A percentile compares a stretch with the other conserved stretches of the same genome.
Evolutionary conservation across 169 alveolate genomes (phyloP).

Genomic region (Babesia sp.): DNA sequence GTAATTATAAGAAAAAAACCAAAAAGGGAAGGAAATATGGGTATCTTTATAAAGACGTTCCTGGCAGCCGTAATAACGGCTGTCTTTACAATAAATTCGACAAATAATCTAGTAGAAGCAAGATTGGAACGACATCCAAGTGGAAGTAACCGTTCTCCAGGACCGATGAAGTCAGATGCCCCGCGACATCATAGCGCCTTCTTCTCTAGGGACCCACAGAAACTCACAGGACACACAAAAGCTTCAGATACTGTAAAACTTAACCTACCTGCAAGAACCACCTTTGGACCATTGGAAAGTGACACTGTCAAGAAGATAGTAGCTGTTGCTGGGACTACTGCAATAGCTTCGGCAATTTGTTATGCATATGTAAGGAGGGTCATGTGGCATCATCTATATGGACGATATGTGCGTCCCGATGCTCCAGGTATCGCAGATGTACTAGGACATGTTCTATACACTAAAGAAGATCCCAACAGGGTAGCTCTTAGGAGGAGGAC

Average conservation of each 20-base stretch:
- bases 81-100: not conserved
- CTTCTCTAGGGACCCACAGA: constrained; percentile 19
- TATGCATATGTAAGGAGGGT: constrained; percentile 30
- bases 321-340: constrained; percentile 58
- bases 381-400: constrained; percentile 45
- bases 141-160: not conserved
- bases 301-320: constrained; percentile 5
- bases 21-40: not conserved
- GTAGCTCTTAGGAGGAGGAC: not conserved
- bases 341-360: constrained; percentile 42
- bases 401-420: constrained; percentile 14
- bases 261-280: constrained; percentile 1
- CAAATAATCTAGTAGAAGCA: not conserved
- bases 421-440: constrained; percentile 60
- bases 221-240: not conserved
- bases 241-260: not conserved
- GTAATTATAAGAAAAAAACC: too few species aligned
- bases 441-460: constrained; percentile 62
- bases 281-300: not conserved
- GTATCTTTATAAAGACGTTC: not conserved
- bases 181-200: constrained; percentile 33
- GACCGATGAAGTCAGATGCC: not conserved
- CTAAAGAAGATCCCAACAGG: constrained; percentile 28
- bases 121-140: not conserved
- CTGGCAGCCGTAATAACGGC: constrained; percentile 7